These are phyloP conservation scores for Thielaviopsis euricoi DNA, from an alignment of 2,329 filamentous ascomycete genomes.

Conservation along the genomic window DNA sequence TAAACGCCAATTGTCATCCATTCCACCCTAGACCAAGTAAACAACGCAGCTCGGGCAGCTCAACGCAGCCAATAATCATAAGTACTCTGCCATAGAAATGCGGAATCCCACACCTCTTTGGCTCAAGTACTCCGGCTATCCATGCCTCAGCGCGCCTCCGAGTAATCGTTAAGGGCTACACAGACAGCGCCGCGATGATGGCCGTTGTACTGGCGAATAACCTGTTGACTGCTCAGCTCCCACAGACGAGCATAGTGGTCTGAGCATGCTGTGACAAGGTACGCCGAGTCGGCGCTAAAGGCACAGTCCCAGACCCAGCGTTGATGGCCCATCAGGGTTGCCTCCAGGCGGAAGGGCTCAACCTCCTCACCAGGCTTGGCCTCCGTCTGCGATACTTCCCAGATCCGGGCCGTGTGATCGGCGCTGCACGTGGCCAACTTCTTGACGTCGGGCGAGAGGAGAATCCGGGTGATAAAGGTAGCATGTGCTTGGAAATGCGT, in stretches of 20 bases:
- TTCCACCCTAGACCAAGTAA: not conserved
- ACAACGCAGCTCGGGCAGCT: not conserved
- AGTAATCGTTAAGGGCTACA: constrained; percentile 81
- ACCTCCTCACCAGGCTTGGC: constrained; percentile 23
- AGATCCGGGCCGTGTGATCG: constrained; percentile 89
- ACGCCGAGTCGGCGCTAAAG: constrained; percentile 83
- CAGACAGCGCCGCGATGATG: constrained; percentile 86
- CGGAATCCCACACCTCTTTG: not conserved
- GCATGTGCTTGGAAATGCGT: constrained; percentile 83
- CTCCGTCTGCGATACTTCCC: constrained; percentile 67
- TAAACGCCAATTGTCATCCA: not conserved
- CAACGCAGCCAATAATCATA: not conserved
- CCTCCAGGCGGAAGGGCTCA: constrained; percentile 62
- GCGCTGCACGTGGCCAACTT: constrained; percentile 88
- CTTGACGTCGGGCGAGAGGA: constrained; percentile 84
- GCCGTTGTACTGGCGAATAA: constrained; percentile 90
- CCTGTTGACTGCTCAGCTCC: constrained; percentile 73
- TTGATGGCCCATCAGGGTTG: constrained; percentile 77
- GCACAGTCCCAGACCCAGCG: constrained; percentile 97
- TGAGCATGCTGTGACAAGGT: constrained; percentile 81
- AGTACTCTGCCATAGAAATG: too few species aligned
- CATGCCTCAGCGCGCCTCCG: constrained; percentile 26
- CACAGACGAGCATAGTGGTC: constrained; percentile 87
- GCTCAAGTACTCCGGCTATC: not conserved
- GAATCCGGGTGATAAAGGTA: constrained; percentile 81